phyloP scores from a whole-genome alignment of 164 flowering plant species.

The Magnolia changhungtana region DNA sequence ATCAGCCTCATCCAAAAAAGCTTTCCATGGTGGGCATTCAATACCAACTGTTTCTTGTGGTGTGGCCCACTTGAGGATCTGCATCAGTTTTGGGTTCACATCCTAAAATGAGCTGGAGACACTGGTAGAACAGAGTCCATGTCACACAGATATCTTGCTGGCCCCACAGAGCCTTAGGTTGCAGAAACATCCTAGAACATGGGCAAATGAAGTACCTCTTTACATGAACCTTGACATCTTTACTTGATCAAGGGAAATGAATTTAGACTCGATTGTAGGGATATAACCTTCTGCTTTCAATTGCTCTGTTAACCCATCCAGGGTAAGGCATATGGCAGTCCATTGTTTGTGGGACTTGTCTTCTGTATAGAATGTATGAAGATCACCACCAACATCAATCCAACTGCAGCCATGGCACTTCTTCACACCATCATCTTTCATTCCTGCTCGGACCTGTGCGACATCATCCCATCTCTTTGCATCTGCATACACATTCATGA shows the following conservation, averaged over 20 bases:
- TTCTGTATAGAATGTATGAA: slow-evolving; percentile 19
- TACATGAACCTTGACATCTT: not conserved
- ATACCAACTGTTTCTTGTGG: too few relatives aligned
- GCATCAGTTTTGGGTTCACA: too few relatives aligned
- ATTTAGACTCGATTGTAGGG: slow-evolving; percentile 11
- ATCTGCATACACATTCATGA: slow-evolving; percentile 24
- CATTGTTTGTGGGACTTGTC: slow-evolving; percentile 23
- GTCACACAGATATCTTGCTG: too few relatives aligned
- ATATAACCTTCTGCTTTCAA: slow-evolving; percentile 19
- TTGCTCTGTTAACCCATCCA: slow-evolving; percentile 23
- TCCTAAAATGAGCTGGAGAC: too few relatives aligned
- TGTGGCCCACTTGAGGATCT: too few relatives aligned
- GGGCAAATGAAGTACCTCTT: not conserved
- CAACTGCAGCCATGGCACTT: slow-evolving; percentile 31
- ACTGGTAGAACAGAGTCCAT: too few relatives aligned
- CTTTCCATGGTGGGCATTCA: too few relatives aligned
- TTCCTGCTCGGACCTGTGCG: slow-evolving; percentile 17
- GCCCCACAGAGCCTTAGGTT: too few relatives aligned
- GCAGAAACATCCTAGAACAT: too few relatives aligned
- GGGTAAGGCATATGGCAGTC: slow-evolving; percentile 13
- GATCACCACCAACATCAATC: slow-evolving; percentile 23
- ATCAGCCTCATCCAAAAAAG: too few relatives aligned
- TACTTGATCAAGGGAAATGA: not conserved
- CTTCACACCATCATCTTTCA: slow-evolving; percentile 25
- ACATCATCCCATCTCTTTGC: slow-evolving; percentile 23